Evolutionary conservation across 805 yeast genomes (phyloP).

Genomic region (Cyberlindnera suaveolens): DNA sequence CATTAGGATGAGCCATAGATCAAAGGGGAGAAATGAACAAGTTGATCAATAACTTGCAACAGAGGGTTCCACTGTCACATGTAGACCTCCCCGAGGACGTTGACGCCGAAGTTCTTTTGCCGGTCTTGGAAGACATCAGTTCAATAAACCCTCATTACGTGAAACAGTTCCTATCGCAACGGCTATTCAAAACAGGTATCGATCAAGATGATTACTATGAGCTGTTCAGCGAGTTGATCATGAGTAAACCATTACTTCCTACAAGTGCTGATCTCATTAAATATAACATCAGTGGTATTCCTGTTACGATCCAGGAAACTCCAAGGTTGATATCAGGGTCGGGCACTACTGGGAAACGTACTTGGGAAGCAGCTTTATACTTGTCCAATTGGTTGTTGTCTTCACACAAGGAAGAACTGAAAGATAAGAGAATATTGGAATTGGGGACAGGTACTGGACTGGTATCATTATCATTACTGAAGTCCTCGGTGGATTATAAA

Average conservation of each 20-base stretch:
- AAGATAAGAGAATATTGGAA: slow-evolving; percentile 46
- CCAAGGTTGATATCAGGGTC: slow-evolving; percentile 60
- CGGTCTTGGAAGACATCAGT: slow-evolving; percentile 16
- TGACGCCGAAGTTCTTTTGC: slow-evolving; percentile 13
- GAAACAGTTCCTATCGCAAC: slow-evolving; percentile 35
- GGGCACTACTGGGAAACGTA: slow-evolving; percentile 86
- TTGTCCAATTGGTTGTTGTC: slow-evolving; percentile 45
- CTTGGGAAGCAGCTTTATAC: slow-evolving; percentile 89
- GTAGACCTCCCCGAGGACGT: slow-evolving; percentile 11
- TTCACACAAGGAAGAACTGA: slow-evolving; percentile 3
- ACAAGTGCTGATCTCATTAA: slow-evolving; percentile 26
- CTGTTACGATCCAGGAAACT: slow-evolving; percentile 43
- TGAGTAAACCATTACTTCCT: slow-evolving; percentile 20
- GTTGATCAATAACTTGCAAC: slow-evolving; percentile 15
- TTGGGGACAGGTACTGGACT: slow-evolving; percentile 91
- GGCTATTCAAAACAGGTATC: slow-evolving; percentile 27
- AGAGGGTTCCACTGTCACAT: slow-evolving; percentile 16
- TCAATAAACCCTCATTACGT: slow-evolving; percentile 47
- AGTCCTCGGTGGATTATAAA: slow-evolving; percentile 7
- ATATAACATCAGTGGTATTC: slow-evolving; percentile 21
- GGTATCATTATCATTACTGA: slow-evolving; percentile 41
- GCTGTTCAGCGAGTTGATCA: slow-evolving; percentile 25
- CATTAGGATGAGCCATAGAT: background rate
- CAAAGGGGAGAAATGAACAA: slow-evolving; percentile 9
- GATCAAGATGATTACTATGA: slow-evolving; percentile 36